Percentiles rank a stretch among this genome's conserved stretches.
These are phyloP conservation scores for Phaeophleospora eucalypticola DNA, from an alignment of 2,329 filamentous ascomycete genomes.

Conservation along the genomic window DNA sequence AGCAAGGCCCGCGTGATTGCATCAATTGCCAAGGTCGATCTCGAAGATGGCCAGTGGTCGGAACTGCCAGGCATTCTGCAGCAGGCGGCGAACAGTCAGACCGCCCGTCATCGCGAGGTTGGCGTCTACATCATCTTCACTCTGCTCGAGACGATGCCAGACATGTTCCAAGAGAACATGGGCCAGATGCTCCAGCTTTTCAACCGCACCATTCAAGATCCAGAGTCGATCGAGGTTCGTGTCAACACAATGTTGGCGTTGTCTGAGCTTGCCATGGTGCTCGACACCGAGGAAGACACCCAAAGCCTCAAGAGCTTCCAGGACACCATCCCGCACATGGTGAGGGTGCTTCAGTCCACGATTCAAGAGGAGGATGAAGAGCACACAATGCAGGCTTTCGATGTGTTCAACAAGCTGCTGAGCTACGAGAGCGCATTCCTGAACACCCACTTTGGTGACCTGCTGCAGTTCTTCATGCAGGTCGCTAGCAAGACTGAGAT, in stretches of 20 bases:
- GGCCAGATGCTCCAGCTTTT: constrained; percentile 78
- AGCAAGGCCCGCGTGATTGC: constrained; percentile 84
- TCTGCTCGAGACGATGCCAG: constrained; percentile 81
- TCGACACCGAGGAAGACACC: constrained; percentile 82
- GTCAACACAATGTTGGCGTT: constrained; percentile 92
- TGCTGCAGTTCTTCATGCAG: constrained; percentile 91
- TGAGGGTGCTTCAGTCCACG: constrained; percentile 78
- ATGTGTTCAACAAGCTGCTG: constrained; percentile 93
- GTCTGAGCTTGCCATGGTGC: constrained; percentile 78
- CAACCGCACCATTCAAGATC: constrained; percentile 80
- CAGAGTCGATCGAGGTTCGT: constrained; percentile 84
- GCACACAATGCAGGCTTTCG: constrained; percentile 83
- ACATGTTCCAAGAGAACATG: constrained; percentile 77
- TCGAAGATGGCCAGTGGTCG: constrained; percentile 79
- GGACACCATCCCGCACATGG: constrained; percentile 78
- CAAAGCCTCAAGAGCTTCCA: constrained; percentile 71
- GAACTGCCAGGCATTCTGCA: constrained; percentile 76
- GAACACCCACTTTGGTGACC: constrained; percentile 79
- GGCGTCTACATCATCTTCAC: constrained; percentile 91
- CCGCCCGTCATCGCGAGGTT: constrained; percentile 78
- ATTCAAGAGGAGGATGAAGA: constrained; percentile 75
- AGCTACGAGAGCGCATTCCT: constrained; percentile 83
- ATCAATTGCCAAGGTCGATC: constrained; percentile 78
- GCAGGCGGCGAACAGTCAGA: constrained; percentile 70
- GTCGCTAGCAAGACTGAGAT: constrained; percentile 71